phyloP scores from a whole-genome alignment of 2,329 filamentous ascomycete species.

The Purpureocillium lavendulum region DNA sequence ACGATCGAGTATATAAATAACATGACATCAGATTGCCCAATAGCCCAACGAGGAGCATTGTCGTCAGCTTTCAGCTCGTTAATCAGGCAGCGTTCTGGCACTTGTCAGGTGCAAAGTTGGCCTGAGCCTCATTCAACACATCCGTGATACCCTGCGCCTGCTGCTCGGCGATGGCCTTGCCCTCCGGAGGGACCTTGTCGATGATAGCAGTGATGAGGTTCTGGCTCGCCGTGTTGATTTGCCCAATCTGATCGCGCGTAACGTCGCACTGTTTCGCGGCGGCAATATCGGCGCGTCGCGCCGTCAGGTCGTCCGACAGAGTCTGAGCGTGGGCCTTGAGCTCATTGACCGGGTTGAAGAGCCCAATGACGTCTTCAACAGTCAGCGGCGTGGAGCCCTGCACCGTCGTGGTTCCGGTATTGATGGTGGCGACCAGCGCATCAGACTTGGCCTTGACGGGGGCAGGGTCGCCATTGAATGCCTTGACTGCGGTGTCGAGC shows the following conservation, averaged over 20 bases:
- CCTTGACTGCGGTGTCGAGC: constrained; percentile 1
- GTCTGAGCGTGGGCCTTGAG: constrained; percentile 3
- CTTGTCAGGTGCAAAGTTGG: background rate
- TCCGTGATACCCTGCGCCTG: background rate
- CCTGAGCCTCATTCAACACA: background rate
- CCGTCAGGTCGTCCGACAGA: constrained; percentile 1
- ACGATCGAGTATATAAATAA: too few species aligned
- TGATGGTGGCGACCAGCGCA: constrained; percentile 1
- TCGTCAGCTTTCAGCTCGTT: background rate
- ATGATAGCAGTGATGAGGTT: constrained; percentile 1
- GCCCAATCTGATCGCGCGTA: constrained; percentile 1
- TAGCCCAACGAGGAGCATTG: too few species aligned
- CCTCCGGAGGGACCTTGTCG: background rate
- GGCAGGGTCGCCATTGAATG: background rate
- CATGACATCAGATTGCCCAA: too few species aligned
- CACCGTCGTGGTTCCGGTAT: background rate
- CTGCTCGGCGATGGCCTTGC: background rate
- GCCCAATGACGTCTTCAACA: background rate
- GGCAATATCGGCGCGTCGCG: background rate
- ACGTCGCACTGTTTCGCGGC: background rate
- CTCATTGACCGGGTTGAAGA: background rate
- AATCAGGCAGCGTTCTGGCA: background rate
- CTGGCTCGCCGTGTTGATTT: background rate
- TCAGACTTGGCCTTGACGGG: background rate
- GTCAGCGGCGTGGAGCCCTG: background rate